Evolutionary conservation across 306 rosid genomes (phyloP).

Genomic region (Crotalaria pallida): DNA sequence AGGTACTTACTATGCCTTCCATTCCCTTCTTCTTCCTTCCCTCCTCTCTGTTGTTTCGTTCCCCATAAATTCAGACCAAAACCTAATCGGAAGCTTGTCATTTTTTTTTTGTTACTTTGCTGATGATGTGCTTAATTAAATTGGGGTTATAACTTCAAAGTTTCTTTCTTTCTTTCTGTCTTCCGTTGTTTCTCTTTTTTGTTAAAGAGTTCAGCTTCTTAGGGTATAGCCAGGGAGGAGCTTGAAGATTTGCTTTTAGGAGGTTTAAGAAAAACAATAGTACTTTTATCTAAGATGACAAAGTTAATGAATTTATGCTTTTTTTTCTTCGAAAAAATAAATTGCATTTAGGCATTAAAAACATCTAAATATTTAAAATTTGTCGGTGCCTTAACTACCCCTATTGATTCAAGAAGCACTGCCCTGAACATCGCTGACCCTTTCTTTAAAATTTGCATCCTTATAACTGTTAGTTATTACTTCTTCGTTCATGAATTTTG

Average conservation of each 20-base stretch:
- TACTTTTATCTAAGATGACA: too few species aligned
- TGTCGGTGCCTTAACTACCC: too few species aligned
- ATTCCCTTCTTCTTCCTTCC: too few species aligned
- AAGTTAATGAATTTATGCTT: too few species aligned
- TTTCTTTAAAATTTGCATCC: background rate
- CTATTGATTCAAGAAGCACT: too few species aligned
- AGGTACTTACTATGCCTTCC: background rate
- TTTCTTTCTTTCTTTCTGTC: background rate
- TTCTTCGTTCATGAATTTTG: constrained; percentile 11
- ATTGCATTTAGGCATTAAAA: too few species aligned
- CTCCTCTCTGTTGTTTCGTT: constrained; percentile 16
- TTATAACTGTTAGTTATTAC: background rate
- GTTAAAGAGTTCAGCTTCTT: too few species aligned
- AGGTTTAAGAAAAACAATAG: too few species aligned
- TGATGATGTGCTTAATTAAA: background rate
- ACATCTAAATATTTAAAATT: too few species aligned
- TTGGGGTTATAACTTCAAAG: background rate
- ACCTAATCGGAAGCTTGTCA: too few species aligned
- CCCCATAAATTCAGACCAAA: background rate
- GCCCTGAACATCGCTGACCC: background rate
- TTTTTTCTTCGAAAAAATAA: too few species aligned
- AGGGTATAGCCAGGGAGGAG: background rate
- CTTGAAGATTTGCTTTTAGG: too few species aligned
- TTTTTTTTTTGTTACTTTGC: background rate
- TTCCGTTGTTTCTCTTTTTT: background rate